A percentile compares a stretch with the other conserved stretches of the same genome.
Evolutionary conservation across 2,329 filamentous ascomycete genomes (phyloP).

Genomic region (Raffaelea albimanens): DNA sequence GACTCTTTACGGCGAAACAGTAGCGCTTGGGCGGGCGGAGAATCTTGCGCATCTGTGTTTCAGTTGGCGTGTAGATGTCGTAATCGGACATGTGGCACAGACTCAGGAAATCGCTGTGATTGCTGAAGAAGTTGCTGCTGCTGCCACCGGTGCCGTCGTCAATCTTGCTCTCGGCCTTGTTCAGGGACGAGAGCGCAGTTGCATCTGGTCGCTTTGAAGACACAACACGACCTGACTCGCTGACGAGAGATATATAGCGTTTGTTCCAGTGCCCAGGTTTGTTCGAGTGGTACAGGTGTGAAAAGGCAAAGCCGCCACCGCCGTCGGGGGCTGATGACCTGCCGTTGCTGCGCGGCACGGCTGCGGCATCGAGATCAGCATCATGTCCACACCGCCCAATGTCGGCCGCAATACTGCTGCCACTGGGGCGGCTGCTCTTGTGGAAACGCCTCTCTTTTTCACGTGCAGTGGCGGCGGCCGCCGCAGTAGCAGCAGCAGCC

Average conservation of each 20-base stretch:
- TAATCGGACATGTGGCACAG: slow-evolving; percentile 86
- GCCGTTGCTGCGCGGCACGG: slow-evolving; percentile 45
- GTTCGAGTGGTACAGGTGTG: slow-evolving; percentile 72
- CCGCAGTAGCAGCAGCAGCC: neutral
- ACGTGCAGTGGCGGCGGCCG: neutral
- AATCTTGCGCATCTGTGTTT: slow-evolving; percentile 55
- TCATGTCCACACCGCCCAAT: slow-evolving; percentile 18
- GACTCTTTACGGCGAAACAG: slow-evolving; percentile 85
- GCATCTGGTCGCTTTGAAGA: slow-evolving; percentile 62
- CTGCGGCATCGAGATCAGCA: slow-evolving; percentile 53
- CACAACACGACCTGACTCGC: slow-evolving; percentile 58
- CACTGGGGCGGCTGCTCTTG: neutral
- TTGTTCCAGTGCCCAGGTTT: slow-evolving; percentile 83
- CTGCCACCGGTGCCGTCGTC: neutral
- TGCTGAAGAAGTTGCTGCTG: neutral
- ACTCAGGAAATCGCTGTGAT: slow-evolving; percentile 56
- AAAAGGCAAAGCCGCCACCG: slow-evolving; percentile 48
- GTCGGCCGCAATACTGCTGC: neutral
- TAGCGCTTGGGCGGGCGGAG: slow-evolving; percentile 77
- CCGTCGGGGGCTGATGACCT: slow-evolving; percentile 50
- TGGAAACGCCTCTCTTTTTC: neutral
- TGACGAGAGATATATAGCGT: slow-evolving; percentile 63
- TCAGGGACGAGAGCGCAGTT: slow-evolving; percentile 21
- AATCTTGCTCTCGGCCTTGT: slow-evolving; percentile 14
- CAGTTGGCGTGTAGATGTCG: slow-evolving; percentile 75